A percentile compares a stretch with the other conserved stretches of the same genome.
These are phyloP conservation scores for Viola pubescens DNA, from an alignment of 441 rosid species.

Conservation along the genomic window DNA sequence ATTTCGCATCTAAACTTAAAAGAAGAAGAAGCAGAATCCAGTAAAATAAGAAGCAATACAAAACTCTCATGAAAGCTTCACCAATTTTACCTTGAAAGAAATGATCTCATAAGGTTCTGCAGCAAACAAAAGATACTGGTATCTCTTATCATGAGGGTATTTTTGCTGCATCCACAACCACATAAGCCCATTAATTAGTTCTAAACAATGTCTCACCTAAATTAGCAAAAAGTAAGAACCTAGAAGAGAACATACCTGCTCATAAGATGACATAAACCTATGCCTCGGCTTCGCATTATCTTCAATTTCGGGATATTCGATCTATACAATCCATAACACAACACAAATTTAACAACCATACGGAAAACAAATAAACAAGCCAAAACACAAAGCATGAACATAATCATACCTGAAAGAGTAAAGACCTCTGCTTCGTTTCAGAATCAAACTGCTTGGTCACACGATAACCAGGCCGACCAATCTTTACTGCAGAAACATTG, in stretches of 20 bases:
- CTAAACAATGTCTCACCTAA: neutral
- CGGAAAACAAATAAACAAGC: too few species aligned
- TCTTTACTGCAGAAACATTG: constrained; percentile 50
- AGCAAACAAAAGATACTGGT: constrained; percentile 81
- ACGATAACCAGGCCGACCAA: constrained; percentile 89
- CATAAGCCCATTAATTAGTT: neutral
- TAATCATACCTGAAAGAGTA: constrained; percentile 67
- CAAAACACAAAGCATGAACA: neutral
- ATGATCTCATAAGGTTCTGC: constrained; percentile 96
- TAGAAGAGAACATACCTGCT: constrained; percentile 46
- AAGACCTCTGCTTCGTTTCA: constrained; percentile 82
- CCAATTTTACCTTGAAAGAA: constrained; percentile 72
- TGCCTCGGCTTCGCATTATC: constrained; percentile 80
- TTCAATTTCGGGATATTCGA: constrained; percentile 96
- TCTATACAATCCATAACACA: constrained; percentile 29
- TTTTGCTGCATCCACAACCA: constrained; percentile 46
- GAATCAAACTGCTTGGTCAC: constrained; percentile 91
- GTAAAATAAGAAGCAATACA: constrained; percentile 3
- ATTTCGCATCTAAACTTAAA: neutral
- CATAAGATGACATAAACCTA: constrained; percentile 89
- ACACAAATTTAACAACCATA: constrained; percentile 2
- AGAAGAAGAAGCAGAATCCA: neutral
- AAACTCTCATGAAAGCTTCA: neutral
- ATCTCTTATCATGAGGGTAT: constrained; percentile 78
- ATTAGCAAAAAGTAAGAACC: neutral